phyloP scores from a whole-genome alignment of 2,329 filamentous ascomycete genomes.

The Colletotrichum tanaceti region DNA sequence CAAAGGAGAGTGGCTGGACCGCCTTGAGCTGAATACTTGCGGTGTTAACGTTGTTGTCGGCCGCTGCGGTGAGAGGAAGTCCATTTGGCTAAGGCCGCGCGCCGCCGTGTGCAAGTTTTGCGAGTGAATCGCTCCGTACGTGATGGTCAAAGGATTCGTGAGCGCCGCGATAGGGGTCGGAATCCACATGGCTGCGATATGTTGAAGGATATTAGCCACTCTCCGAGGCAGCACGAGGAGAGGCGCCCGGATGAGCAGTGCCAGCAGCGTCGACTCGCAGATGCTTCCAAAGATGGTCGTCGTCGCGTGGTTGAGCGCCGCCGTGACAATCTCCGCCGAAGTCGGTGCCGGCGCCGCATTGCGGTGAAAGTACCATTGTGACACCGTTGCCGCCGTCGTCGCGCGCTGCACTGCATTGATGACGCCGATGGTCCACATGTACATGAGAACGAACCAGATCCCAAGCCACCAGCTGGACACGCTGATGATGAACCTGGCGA shows the following conservation, averaged over 20 bases:
- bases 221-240: constrained; percentile 84
- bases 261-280: constrained; percentile 85
- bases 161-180: constrained; percentile 87
- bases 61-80: constrained; percentile 78
- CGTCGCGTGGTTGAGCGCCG: constrained; percentile 82
- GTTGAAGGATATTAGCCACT: constrained; percentile 71
- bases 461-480: constrained; percentile 94
- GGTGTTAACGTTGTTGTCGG: constrained; percentile 79
- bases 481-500: constrained; percentile 81
- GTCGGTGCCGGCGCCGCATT: constrained; percentile 81
- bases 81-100: constrained; percentile 82
- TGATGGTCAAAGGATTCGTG: constrained; percentile 91
- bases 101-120: constrained; percentile 83
- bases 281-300: constrained; percentile 94
- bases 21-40: constrained; percentile 57
- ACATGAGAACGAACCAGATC: constrained; percentile 91
- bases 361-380: constrained; percentile 99
- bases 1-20: constrained; percentile 56
- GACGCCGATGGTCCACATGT: constrained; percentile 92
- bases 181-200: constrained; percentile 82
- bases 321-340: constrained; percentile 83
- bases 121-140: constrained; percentile 93
- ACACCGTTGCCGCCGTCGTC: constrained; percentile 93
- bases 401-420: constrained; percentile 89
- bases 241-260: constrained; percentile 84